phyloP scores from a whole-genome alignment of 2,329 filamentous ascomycete genomes.

The Epichloe hybrida region DNA sequence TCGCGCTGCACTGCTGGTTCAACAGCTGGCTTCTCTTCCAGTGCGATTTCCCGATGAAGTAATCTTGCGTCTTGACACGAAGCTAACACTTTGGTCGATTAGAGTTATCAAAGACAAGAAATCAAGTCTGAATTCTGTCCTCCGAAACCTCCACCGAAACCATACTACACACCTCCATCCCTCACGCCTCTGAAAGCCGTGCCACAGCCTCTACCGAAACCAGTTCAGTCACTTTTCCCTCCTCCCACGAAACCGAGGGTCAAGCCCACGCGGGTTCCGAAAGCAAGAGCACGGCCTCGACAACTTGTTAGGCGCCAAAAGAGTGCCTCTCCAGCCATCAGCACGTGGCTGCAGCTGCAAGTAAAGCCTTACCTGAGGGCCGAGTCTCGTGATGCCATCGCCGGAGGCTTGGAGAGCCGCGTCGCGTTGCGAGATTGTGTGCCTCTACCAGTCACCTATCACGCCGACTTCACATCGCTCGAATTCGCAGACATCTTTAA shows the following conservation, averaged over 20 bases:
- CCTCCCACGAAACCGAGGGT: not conserved
- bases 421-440: slow-evolving; percentile 3
- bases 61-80: not conserved
- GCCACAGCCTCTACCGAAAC: not conserved
- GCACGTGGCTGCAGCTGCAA: slow-evolving; percentile 3
- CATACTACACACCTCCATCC: not conserved
- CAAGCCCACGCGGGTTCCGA: not conserved
- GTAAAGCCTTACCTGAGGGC: slow-evolving; percentile 15
- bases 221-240: not conserved
- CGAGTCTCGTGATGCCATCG: slow-evolving; percentile 15
- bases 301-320: not conserved
- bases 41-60: slow-evolving; percentile 7
- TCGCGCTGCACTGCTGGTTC: slow-evolving; percentile 10
- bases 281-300: not conserved
- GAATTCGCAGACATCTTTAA: slow-evolving; percentile 21
- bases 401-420: slow-evolving; percentile 9
- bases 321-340: not conserved
- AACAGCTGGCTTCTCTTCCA: slow-evolving; percentile 8
- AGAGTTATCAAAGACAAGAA: not conserved
- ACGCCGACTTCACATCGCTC: slow-evolving; percentile 31
- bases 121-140: not conserved
- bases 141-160: not conserved
- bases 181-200: not conserved
- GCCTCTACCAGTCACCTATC: slow-evolving; percentile 15
- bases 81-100: not conserved